Conservation (phyloP, 78 protist species). For the Dictyostelium citrinum region DNA sequence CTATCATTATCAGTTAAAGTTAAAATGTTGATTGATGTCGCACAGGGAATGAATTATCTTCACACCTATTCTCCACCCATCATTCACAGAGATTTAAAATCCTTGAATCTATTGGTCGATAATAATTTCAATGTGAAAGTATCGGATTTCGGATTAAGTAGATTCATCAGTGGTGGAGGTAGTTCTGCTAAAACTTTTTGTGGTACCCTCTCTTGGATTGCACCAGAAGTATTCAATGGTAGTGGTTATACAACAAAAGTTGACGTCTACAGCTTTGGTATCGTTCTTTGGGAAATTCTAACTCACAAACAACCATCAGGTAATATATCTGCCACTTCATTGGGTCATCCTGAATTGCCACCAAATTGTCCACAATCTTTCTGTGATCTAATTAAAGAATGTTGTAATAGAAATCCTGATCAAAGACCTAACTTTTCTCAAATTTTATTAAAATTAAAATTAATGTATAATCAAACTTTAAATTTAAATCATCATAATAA, state of each 20-base stretch:
- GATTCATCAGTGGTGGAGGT: not conserved
- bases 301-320: conserved; percentile 50
- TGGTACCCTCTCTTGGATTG: conserved; percentile 61
- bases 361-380: conserved; percentile 28
- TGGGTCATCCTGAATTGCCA: conserved; percentile 48
- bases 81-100: conserved; percentile 70
- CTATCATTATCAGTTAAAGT: conserved; percentile 26
- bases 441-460: conserved; percentile 24
- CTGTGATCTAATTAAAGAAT: conserved; percentile 32
- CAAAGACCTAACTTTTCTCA: conserved; percentile 49
- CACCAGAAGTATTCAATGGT: conserved; percentile 65
- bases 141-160: conserved; percentile 45
- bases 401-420: conserved; percentile 48
- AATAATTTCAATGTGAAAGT: conserved; percentile 54
- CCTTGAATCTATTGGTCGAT: conserved; percentile 49
- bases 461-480: not conserved
- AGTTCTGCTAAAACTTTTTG: conserved; percentile 40
- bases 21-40: conserved; percentile 69
- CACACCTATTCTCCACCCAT: conserved; percentile 69
- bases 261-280: conserved; percentile 71
- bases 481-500: not conserved
- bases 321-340: not conserved
- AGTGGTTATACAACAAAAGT: conserved; percentile 54
- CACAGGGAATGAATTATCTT: conserved; percentile 80
- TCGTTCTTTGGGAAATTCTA: conserved; percentile 62